Evolutionary conservation across 1,139 yeast genomes (phyloP).

Genomic region (Hansenula sp.): DNA sequence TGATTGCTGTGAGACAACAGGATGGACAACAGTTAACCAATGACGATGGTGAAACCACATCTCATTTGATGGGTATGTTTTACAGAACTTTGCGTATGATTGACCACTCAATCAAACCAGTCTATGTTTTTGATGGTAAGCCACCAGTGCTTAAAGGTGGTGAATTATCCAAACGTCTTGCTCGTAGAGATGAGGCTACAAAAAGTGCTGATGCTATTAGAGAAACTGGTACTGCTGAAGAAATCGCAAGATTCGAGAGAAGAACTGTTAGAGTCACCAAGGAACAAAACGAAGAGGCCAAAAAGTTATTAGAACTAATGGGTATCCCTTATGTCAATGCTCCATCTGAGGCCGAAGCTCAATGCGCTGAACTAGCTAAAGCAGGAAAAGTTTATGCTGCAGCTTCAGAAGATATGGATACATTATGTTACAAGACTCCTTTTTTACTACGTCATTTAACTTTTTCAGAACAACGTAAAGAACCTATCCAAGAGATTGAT

Average conservation of each 20-base stretch:
- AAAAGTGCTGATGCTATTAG: constrained; percentile 67
- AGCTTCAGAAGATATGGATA: constrained; percentile 99
- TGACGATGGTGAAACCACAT: constrained; percentile 90
- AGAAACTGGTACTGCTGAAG: constrained; percentile 79
- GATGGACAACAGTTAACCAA: constrained; percentile 93
- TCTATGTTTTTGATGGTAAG: constrained; percentile 94
- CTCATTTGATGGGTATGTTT: constrained; percentile 93
- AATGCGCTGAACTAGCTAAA: constrained; percentile 89
- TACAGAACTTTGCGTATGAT: constrained; percentile 87
- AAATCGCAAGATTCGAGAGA: constrained; percentile 71
- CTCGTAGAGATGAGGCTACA: constrained; percentile 79
- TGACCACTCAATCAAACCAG: constrained; percentile 90
- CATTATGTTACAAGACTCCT: constrained; percentile 87
- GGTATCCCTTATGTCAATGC: constrained; percentile 93
- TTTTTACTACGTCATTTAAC: constrained; percentile 81
- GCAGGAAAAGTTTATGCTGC: constrained; percentile 93
- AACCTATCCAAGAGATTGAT: constrained; percentile 85
- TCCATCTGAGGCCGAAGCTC: constrained; percentile 98
- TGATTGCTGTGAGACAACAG: constrained; percentile 92
- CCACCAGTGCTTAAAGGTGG: constrained; percentile 86
- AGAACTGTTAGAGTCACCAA: constrained; percentile 83
- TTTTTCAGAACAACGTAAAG: constrained; percentile 87
- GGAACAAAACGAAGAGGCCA: constrained; percentile 94
- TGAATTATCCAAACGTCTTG: constrained; percentile 81
- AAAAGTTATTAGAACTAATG: constrained; percentile 73